Evolutionary conservation across 306 rosid genomes (phyloP).

Genomic region (Cucurbita moschata): DNA sequence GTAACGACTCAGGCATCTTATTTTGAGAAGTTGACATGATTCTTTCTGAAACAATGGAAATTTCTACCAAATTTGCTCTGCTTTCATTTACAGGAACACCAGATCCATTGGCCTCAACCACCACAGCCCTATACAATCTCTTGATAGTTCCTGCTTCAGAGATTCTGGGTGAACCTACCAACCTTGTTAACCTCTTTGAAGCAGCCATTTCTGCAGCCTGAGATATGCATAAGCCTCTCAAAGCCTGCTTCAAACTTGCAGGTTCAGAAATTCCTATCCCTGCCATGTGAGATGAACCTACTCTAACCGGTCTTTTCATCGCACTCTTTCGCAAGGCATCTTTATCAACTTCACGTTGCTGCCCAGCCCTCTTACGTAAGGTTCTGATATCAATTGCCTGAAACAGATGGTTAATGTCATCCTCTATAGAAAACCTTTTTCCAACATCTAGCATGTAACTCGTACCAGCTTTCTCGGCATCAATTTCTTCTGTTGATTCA

Average conservation of each 20-base stretch:
- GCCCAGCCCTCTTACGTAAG: constrained; percentile 38
- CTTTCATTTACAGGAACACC: constrained; percentile 32
- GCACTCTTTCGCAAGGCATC: constrained; percentile 59
- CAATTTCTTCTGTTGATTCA: constrained; percentile 48
- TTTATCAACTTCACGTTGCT: constrained; percentile 22
- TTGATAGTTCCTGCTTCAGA: constrained; percentile 90
- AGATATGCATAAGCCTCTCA: constrained; percentile 86
- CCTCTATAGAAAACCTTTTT: constrained; percentile 65
- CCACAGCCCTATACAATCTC: constrained; percentile 62
- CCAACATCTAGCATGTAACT: constrained; percentile 28
- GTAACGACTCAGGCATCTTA: constrained; percentile 19
- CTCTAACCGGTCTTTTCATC: constrained; percentile 81
- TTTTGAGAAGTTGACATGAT: constrained; percentile 22
- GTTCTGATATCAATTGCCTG: constrained; percentile 61
- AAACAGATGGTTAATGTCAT: constrained; percentile 78
- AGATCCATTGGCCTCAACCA: constrained; percentile 39
- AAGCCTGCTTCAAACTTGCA: constrained; percentile 95
- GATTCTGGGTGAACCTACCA: constrained; percentile 45
- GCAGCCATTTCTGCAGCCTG: constrained; percentile 99
- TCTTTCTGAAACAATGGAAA: constrained; percentile 65
- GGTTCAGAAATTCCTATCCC: constrained; percentile 93
- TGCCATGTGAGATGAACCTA: constrained; percentile 47
- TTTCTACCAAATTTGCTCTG: constrained; percentile 53
- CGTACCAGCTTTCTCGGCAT: constrained; percentile 39
- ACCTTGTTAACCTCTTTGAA: constrained; percentile 67